phyloP scores from a whole-genome alignment of 2,329 filamentous ascomycete species.

The Microsporum audouinii region DNA sequence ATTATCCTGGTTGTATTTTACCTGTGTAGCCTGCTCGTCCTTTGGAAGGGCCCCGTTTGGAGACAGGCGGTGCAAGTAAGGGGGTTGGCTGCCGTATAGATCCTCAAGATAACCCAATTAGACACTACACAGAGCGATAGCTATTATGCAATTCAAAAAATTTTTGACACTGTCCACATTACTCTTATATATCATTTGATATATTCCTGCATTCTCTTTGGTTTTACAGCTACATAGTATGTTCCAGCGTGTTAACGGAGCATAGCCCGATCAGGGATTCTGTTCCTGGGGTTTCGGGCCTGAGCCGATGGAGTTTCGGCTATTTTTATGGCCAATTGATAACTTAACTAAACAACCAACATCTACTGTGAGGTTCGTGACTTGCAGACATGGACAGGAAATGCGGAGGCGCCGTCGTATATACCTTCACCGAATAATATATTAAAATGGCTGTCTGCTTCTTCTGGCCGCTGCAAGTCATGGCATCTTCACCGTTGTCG shows the following conservation, averaged over 20 bases:
- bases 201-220: too few relatives aligned
- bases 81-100: background rate
- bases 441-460: background rate
- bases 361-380: background rate
- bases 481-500: background rate
- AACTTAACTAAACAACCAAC: background rate
- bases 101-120: too few relatives aligned
- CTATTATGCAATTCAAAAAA: too few relatives aligned
- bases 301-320: background rate
- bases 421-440: background rate
- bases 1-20: background rate
- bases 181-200: too few relatives aligned
- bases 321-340: too few relatives aligned
- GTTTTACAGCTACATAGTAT: too few relatives aligned
- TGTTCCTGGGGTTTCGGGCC: background rate
- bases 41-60: background rate
- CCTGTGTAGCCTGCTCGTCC: background rate
- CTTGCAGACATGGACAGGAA: background rate
- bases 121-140: too few relatives aligned
- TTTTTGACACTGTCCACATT: too few relatives aligned
- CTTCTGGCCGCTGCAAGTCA: background rate
- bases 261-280: background rate
- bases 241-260: background rate
- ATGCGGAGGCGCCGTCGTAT: background rate
- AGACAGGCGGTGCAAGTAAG: background rate